Evolutionary conservation across 1,139 yeast genomes (phyloP), one percentile per base, ranked within the genome.

Genomic region (Yamadazyma mexicana): DNA sequence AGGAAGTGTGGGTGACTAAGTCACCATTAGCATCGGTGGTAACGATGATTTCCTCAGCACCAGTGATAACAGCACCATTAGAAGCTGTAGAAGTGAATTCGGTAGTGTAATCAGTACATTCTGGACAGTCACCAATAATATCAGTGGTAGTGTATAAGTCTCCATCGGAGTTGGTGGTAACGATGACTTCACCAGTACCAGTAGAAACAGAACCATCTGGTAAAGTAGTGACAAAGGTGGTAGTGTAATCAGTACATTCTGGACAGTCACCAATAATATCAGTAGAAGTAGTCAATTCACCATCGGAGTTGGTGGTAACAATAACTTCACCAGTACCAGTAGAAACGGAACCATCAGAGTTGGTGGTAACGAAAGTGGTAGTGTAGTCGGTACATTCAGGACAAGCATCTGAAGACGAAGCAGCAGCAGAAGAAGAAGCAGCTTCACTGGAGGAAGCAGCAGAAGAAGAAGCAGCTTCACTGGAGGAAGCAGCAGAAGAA

Each of bases 261-360:
- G 45, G 45, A 34, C 45, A 42, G 35, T 38, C 47, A 31, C 41
- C 45, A 22, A 45, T 10, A 17, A 38, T 37, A 11, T 39, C 39
- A 22, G 53, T 46, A 11, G 46, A 9, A 27, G 33, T 28, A 23
- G 58, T 45, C 53, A 73, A 69, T 46, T 54, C 56, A 56, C 63
- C 33, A 51, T 61, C 59, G 20, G 56, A 48, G 61, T 81, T 75
- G 35, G 75, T 67, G 44, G 80, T 75, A 58, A 75, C 61, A 52
- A 81, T 75, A 43, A 70, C 62, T 46, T 70, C 60, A 24, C 39
- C 42, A 17, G 51, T 39, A 30, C 46, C 54, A 43, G 75, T 63
- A 17, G 31, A 5, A 47, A 71, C 49, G 40, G 68, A 24, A 17
- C 55, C 55, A 37, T 45, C 49, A 6, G 46, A 16, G 24, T 39